phyloP scores from a whole-genome alignment of 148 eudicot genomes.

The Camellia granthamiana region DNA sequence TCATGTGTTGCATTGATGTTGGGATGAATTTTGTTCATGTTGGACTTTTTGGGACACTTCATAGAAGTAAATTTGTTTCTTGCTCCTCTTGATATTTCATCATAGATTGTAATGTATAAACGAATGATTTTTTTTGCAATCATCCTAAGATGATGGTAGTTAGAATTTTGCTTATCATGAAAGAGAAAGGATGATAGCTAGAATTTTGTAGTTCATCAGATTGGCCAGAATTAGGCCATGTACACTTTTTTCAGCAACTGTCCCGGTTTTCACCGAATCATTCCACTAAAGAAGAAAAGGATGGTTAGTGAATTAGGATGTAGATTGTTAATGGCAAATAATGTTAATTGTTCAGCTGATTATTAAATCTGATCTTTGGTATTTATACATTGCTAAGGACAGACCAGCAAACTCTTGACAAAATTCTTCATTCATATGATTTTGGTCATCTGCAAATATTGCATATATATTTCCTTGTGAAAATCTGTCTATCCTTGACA shows the following conservation, averaged over 20 bases:
- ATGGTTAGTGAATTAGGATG: neutral
- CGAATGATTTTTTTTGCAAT: neutral
- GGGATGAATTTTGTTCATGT: too few relatives aligned
- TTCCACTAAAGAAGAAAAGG: neutral
- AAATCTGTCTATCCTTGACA: conserved; percentile 1
- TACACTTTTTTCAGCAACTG: neutral
- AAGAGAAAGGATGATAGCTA: too few relatives aligned
- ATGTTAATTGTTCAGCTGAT: neutral
- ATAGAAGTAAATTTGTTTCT: neutral
- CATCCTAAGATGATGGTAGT: neutral
- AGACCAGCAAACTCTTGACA: neutral
- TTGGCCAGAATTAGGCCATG: too few relatives aligned
- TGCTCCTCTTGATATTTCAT: too few relatives aligned
- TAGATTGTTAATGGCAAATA: neutral
- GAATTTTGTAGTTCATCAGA: too few relatives aligned
- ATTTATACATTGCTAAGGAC: neutral
- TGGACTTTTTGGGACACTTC: too few relatives aligned
- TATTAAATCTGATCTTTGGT: neutral
- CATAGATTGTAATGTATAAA: too few relatives aligned
- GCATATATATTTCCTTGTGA: neutral
- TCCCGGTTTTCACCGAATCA: neutral
- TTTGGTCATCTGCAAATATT: neutral
- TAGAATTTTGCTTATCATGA: neutral
- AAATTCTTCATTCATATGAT: neutral
- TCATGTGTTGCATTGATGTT: too few relatives aligned